These are phyloP conservation scores for Xerocomus amazonicus DNA, from an alignment of 1,284 basidiomycete species.

Conservation along the genomic window DNA sequence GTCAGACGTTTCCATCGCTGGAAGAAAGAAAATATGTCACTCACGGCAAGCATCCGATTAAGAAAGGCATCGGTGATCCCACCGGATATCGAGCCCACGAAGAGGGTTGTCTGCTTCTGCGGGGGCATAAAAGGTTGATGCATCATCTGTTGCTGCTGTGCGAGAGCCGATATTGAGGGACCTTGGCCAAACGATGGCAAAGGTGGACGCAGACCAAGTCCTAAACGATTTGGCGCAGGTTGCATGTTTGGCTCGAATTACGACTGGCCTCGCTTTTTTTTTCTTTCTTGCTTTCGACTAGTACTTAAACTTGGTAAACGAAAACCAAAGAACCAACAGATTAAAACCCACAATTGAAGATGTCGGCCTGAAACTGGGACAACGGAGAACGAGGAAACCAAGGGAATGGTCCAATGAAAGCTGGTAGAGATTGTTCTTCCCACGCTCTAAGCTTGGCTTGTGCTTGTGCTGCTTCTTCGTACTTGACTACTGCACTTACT, in stretches of 20 bases:
- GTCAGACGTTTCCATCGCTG: neutral
- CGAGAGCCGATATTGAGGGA: conserved; percentile 81
- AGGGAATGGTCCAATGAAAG: too few relatives aligned
- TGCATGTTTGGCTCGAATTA: conserved; percentile 48
- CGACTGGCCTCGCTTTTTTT: conserved; percentile 1
- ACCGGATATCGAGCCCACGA: conserved; percentile 93
- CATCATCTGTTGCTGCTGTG: conserved; percentile 71
- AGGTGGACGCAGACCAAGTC: conserved; percentile 80
- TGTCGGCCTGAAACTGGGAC: neutral
- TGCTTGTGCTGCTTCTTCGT: too few relatives aligned
- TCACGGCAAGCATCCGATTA: conserved; percentile 72
- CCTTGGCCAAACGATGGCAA: conserved; percentile 82
- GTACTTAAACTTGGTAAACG: neutral
- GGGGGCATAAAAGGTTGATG: conserved; percentile 58
- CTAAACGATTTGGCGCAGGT: conserved; percentile 65
- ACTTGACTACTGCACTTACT: neutral
- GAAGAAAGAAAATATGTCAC: conserved; percentile 29
- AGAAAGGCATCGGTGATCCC: conserved; percentile 83
- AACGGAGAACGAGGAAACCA: too few relatives aligned
- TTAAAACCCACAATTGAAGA: conserved; percentile 6
- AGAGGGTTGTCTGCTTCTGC: conserved; percentile 66
- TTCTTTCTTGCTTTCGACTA: conserved; percentile 1
- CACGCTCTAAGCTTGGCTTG: neutral
- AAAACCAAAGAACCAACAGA: neutral
- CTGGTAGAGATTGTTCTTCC: neutral